phyloP scores from a whole-genome alignment of 305 asterid genomes.

The Fraxinus sp. region DNA sequence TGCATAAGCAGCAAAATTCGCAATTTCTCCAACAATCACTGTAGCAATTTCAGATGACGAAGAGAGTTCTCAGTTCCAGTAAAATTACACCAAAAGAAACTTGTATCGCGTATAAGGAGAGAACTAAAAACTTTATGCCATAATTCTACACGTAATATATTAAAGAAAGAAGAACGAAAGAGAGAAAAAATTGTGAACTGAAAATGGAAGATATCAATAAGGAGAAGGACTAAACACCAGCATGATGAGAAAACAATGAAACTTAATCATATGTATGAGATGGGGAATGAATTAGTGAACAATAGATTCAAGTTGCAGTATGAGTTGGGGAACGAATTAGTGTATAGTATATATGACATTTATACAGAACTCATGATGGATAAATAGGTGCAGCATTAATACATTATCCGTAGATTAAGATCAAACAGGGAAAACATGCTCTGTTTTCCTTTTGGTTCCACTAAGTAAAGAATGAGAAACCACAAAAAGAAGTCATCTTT shows the following conservation, averaged over 20 bases:
- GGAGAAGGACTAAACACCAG: background rate
- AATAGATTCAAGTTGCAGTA: background rate
- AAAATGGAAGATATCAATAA: background rate
- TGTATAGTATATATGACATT: background rate
- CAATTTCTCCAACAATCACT: constrained; percentile 99
- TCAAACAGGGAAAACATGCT: constrained; percentile 1
- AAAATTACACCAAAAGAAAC: background rate
- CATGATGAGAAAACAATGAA: background rate
- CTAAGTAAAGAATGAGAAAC: constrained; percentile 1
- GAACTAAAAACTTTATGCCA: background rate
- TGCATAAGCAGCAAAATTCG: constrained; percentile 99
- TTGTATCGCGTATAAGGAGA: constrained; percentile 8
- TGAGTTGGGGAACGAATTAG: background rate
- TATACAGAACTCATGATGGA: background rate
- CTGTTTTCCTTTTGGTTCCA: constrained; percentile 9
- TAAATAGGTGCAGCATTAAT: background rate
- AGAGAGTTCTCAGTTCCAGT: constrained; percentile 2
- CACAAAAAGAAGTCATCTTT: constrained; percentile 1
- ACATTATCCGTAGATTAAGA: constrained; percentile 1
- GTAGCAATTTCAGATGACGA: constrained; percentile 38
- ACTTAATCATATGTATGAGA: background rate
- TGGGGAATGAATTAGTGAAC: background rate
- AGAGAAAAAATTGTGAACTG: background rate
- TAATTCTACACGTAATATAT: background rate
- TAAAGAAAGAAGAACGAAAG: background rate